phyloP scores from a whole-genome alignment of 441 rosid genomes.

The Pelargonium fulgidum region DNA sequence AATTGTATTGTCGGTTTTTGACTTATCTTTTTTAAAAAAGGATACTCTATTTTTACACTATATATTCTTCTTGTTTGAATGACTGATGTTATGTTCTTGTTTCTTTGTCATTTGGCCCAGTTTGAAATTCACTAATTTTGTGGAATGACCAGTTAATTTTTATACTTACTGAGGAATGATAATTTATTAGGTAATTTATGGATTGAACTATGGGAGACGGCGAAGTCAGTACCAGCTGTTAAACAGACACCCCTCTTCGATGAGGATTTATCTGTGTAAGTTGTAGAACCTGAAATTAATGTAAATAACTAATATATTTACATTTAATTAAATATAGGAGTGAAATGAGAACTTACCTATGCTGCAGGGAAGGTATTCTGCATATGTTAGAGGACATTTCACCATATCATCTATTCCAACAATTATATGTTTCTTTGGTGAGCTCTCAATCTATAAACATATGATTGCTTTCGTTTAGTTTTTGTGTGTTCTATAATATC shows the following conservation, averaged over 20 bases:
- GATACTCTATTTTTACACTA: no score
- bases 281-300: constrained; percentile 11
- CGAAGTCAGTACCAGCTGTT: constrained; percentile 81
- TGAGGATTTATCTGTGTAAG: constrained; percentile 95
- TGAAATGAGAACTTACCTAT: constrained; percentile 16
- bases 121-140: no score
- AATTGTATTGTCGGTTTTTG: no score
- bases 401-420: constrained; percentile 66
- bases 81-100: no score
- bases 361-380: constrained; percentile 79
- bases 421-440: constrained; percentile 75
- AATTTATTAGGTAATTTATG: constrained; percentile 72
- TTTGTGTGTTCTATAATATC: not conserved
- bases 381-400: constrained; percentile 63
- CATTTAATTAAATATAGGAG: not conserved
- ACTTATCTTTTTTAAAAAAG: no score
- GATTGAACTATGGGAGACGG: constrained; percentile 90
- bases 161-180: not conserved
- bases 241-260: constrained; percentile 90
- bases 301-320: not conserved
- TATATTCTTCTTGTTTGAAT: no score
- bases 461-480: not conserved
- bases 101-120: no score
- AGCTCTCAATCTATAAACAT: constrained; percentile 27
- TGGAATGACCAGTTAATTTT: not conserved